phyloP scores from a whole-genome alignment of 345 rosid species.

The Populus pruinosa region DNA sequence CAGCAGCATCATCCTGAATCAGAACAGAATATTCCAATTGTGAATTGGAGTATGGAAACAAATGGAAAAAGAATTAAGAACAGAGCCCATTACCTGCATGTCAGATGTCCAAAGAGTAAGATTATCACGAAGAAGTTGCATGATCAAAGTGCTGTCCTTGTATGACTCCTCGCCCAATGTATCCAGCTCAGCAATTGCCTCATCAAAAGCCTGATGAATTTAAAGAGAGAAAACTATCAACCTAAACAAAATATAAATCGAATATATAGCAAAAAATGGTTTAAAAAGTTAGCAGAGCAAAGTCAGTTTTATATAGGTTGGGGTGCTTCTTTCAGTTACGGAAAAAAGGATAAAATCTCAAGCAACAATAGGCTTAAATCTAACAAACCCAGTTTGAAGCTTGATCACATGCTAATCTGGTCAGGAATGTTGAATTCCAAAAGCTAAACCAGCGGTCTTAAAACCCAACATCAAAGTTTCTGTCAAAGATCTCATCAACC shows the following conservation, averaged over 20 bases:
- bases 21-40: not conserved
- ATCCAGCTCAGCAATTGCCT: conserved; percentile 89
- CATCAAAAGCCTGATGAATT: conserved; percentile 68
- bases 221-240: not conserved
- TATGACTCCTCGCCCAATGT: conserved; percentile 93
- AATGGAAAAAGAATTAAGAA: not conserved
- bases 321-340: not conserved
- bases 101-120: conserved; percentile 97
- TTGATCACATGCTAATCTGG: not conserved
- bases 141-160: conserved; percentile 94
- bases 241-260: not conserved
- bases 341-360: not conserved
- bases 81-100: conserved; percentile 66
- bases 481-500: not conserved
- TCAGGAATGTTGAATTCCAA: not conserved
- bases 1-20: conserved; percentile 75
- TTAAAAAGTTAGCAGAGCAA: not conserved
- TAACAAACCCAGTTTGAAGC: not conserved
- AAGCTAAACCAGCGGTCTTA: not conserved
- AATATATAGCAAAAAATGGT: not conserved
- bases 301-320: not conserved
- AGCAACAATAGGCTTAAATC: not conserved
- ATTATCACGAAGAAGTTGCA: conserved; percentile 96
- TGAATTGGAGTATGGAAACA: no score
- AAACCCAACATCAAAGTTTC: not conserved